phyloP scores from a whole-genome alignment of 2,329 filamentous ascomycete species.

The Aspergillus alliaceus region DNA sequence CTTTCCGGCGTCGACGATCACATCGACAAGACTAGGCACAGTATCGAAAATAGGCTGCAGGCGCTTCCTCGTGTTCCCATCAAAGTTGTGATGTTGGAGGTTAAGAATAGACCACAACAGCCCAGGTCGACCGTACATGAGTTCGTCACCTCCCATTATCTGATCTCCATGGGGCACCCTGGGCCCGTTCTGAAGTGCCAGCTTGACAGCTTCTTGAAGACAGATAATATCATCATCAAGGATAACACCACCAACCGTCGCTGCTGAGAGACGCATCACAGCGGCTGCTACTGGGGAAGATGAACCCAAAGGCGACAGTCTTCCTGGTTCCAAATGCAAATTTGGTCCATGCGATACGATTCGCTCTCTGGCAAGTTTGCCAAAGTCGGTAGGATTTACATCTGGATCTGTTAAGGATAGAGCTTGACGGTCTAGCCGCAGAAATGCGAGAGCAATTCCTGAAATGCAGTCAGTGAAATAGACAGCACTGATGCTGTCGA shows the following conservation, averaged over 20 bases:
- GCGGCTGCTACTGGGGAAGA: constrained; percentile 27
- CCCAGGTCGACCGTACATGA: constrained; percentile 40
- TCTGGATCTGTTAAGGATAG: constrained; percentile 20
- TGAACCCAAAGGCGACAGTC: constrained; percentile 37
- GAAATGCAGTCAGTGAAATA: background rate
- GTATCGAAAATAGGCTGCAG: constrained; percentile 26
- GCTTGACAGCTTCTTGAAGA: constrained; percentile 28
- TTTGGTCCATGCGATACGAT: constrained; percentile 26
- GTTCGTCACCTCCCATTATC: constrained; percentile 38
- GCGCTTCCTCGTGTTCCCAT: constrained; percentile 17
- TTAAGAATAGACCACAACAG: constrained; percentile 39
- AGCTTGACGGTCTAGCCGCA: constrained; percentile 39
- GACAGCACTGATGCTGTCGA: constrained; percentile 3
- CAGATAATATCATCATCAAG: constrained; percentile 27
- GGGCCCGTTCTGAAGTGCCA: constrained; percentile 30
- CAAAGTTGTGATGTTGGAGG: constrained; percentile 27
- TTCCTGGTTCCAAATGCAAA: constrained; percentile 25
- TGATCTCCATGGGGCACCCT: constrained; percentile 25
- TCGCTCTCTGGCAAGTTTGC: constrained; percentile 27
- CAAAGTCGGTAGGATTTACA: constrained; percentile 23
- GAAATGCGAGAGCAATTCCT: constrained; percentile 39
- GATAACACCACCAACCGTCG: constrained; percentile 15
- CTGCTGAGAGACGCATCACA: constrained; percentile 19
- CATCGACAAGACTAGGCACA: constrained; percentile 32
- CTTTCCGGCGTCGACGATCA: constrained; percentile 35